phyloP scores from a whole-genome alignment of 2,329 filamentous ascomycete genomes.

The Ilyonectria destructans region DNA sequence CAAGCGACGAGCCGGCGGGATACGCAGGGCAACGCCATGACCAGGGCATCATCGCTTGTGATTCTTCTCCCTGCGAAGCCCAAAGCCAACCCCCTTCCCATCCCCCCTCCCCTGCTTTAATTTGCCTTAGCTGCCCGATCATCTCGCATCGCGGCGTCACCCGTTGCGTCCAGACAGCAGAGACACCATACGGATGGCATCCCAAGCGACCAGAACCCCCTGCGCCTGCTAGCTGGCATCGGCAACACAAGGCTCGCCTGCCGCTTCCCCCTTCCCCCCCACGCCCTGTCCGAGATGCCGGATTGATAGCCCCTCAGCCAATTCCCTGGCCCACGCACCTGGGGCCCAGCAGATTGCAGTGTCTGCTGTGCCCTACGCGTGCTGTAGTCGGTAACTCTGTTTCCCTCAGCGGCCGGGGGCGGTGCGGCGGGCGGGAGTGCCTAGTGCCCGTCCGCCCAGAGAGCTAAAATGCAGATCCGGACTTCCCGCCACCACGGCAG shows the following conservation, averaged over 20 bases:
- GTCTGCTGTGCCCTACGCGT: neutral
- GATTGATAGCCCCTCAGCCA: constrained; percentile 13
- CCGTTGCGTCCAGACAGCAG: neutral
- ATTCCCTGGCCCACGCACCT: constrained; percentile 11
- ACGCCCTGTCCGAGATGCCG: constrained; percentile 9
- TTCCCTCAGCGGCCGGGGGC: neutral
- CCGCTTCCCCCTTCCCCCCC: neutral
- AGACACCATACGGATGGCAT: constrained; percentile 9
- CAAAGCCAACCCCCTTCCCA: neutral
- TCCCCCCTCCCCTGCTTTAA: constrained; percentile 21
- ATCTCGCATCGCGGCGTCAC: constrained; percentile 23
- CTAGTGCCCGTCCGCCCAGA: constrained; percentile 28
- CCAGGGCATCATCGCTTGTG: neutral
- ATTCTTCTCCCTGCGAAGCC: neutral
- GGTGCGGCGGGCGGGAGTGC: constrained; percentile 22
- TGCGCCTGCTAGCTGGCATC: neutral
- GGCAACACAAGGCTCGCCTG: neutral
- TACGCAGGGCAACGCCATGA: constrained; percentile 17
- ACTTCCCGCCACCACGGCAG: constrained; percentile 9
- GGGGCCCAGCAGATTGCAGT: neutral
- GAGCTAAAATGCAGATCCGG: constrained; percentile 25
- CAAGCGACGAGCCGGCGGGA: constrained; percentile 12
- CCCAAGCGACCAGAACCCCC: constrained; percentile 10
- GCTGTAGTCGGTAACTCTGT: no score
- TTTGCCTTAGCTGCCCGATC: constrained; percentile 31